phyloP scores from a whole-genome alignment of 805 yeast genomes.

The Lipomyces orientalis region DNA sequence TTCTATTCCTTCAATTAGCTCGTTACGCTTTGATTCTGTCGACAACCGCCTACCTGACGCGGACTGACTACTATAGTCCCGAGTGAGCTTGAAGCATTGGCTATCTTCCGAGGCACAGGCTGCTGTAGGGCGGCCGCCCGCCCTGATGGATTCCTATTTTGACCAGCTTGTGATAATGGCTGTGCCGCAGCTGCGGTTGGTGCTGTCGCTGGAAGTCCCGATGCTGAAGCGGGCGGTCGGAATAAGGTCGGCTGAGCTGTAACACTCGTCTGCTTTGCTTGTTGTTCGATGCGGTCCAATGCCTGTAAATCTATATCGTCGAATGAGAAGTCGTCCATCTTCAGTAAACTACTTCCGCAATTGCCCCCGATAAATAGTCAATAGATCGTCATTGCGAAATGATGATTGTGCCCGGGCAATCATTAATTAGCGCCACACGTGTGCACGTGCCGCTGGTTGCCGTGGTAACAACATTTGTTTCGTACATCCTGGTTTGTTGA shows the following conservation, averaged over 20 bases:
- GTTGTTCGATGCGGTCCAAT: constrained; percentile 1
- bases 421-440: not conserved
- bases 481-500: not conserved
- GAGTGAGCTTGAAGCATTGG: constrained; percentile 8
- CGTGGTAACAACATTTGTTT: not conserved
- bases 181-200: not conserved
- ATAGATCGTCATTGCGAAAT: not conserved
- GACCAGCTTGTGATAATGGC: not conserved
- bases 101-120: constrained; percentile 29
- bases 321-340: constrained; percentile 8
- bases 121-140: constrained; percentile 18
- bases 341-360: not conserved
- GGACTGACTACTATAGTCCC: constrained; percentile 34
- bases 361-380: not conserved
- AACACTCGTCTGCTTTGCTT: not conserved
- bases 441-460: not conserved
- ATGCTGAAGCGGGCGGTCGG: not conserved
- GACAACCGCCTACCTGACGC: constrained; percentile 28
- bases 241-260: not conserved
- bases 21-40: not conserved
- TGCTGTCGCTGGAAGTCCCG: not conserved
- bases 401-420: too few species aligned
- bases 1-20: constrained; percentile 15
- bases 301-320: constrained; percentile 7
- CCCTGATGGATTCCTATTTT: constrained; percentile 3